Evolutionary conservation across 208 protist genomes (phyloP).

Genomic region (Zelonia costaricensis): DNA sequence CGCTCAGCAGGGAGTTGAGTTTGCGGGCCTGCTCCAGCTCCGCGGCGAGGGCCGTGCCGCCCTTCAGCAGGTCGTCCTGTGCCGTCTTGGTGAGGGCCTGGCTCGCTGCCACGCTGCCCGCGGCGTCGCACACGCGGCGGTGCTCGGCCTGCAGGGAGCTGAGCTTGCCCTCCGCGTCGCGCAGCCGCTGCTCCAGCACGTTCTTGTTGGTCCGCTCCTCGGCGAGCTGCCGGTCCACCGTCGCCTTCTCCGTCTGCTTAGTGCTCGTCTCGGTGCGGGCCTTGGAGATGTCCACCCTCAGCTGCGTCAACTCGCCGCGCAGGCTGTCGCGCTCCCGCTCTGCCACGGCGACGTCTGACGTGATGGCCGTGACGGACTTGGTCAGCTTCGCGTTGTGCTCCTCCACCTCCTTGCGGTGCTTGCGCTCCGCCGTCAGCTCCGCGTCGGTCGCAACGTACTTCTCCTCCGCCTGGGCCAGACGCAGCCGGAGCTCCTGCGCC

Average conservation of each 20-base stretch:
- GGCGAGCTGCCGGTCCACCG: conserved; percentile 49
- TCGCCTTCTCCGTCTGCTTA: conserved; percentile 46
- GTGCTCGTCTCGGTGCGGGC: conserved; percentile 36
- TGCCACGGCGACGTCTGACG: conserved; percentile 26
- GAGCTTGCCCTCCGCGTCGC: conserved; percentile 49
- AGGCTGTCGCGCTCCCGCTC: conserved; percentile 48
- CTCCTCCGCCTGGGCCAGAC: conserved; percentile 39
- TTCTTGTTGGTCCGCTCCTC: conserved; percentile 40
- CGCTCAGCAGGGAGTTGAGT: conserved; percentile 49
- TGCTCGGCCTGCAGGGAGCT: conserved; percentile 55
- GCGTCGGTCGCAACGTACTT: conserved; percentile 36
- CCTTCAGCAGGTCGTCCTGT: conserved; percentile 31
- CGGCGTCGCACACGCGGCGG: conserved; percentile 45
- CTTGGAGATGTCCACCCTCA: conserved; percentile 45
- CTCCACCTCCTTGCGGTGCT: conserved; percentile 47
- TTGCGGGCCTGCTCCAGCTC: conserved; percentile 48
- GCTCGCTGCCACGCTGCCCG: conserved; percentile 24
- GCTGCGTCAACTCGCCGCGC: conserved; percentile 42
- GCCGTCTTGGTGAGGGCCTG: conserved; percentile 20
- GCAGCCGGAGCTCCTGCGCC: conserved; percentile 73
- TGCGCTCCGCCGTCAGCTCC: conserved; percentile 35
- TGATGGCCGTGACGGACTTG: conserved; percentile 52
- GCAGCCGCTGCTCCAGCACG: conserved; percentile 65
- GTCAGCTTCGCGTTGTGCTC: conserved; percentile 42
- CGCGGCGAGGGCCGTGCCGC: conserved; percentile 20